Base-by-base conservation (phyloP, 2,329 filamentous ascomycete species). In the Ophiognomonia clavigignenti-juglandacearum region DNA sequence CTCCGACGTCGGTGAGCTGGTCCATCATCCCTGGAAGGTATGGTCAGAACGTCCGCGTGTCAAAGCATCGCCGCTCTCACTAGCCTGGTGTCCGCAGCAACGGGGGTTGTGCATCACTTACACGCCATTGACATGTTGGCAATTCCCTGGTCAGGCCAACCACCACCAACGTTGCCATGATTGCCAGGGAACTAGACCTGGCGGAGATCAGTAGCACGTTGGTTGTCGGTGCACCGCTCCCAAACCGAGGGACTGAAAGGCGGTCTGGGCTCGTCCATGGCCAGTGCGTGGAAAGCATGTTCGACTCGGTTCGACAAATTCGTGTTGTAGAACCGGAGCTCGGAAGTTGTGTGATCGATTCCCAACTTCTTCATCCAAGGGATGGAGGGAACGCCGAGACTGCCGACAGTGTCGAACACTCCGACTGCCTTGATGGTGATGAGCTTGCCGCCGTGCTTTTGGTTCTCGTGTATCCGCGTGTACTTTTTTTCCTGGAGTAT, bases 151-250 rank as follows among this genome's bases (percentile, higher is more conserved):
- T 78, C 74, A 5, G 64, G 59, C 78, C 78, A 85, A 2, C 85
- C 84, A 26, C 85, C 85, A 4, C 85, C 85, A 39, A 86, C 79
- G 56, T 88, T 85, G 10, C 73, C 80, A 59, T 90, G 86, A 41
- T 77, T 79, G 6, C 85, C 85, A 0, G 85, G 81, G 57, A 90
- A 89, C 81, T 81, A 84, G 11, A 75, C 71, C 52, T 76, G 73
- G 23, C 71, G 65, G 37, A 76, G 62, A 49, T 76, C 66, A 2
- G 71, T 72, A 19, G 60, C 64, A 13, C 62, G 56, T 29, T 59
- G 62, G 24, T 69, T 65, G 22, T 63, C 59, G 0, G 62, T 61
- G 8, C 63, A 61, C 18, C 70, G 64, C 54, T 78, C 73, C 77
- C 75, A 81, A 2, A 81, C 61, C 2, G 77, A 74, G 11, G 77